Evolutionary conservation across 495 filamentous ascomycete species (phyloP), one percentile per base, ranked within the genome.

Genomic region (Aspergillus taichungensis): DNA sequence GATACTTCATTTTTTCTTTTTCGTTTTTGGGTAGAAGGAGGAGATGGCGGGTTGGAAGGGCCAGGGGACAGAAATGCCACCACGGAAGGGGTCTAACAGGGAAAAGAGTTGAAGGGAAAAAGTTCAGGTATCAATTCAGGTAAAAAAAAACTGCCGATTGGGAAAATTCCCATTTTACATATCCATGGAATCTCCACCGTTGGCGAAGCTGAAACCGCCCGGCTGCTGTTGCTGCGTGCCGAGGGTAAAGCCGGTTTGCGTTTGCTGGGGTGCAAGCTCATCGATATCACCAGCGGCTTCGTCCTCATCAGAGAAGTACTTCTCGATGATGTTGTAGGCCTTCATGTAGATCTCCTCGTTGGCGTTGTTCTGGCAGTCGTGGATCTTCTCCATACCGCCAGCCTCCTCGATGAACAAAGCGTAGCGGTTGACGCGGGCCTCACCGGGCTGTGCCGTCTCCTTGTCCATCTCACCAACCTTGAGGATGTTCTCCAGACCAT

Each of bases 311-410:
- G 89, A 95, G 78, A 99, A 99, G 76, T 99, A 97, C 74, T 95
- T 96, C 78, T 97, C 94, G 57, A 99, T 99, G 69, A 99, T 97
- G 75, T 92, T 96, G 75, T 95, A 99, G 0, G 94, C 94, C 80
- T 99, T 99, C 92, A 99, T 96, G 77, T 99, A 99, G 55, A 99
- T 99, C 71, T 99, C 94, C 70, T 97, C 94, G 71, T 99, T 99
- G 70, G 94, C 91, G 55, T 99, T 99, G 69, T 91, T 95, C 75
- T 99, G 94, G 79, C 92, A 95, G 54, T 96, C 90, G 67, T 99
- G 94, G 58, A 99, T 96, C 82, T 96, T 97, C 74, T 96, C 90
- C 94, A 99, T 99, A 52, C 94, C 94, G 52, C 87, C 88, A 46
- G 89, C 92, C 63, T 99, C 94, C 71, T 99, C 94, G 54, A 99